phyloP scores from a whole-genome alignment of 2,329 filamentous ascomycete species.

The Penicillium verrucosum region DNA sequence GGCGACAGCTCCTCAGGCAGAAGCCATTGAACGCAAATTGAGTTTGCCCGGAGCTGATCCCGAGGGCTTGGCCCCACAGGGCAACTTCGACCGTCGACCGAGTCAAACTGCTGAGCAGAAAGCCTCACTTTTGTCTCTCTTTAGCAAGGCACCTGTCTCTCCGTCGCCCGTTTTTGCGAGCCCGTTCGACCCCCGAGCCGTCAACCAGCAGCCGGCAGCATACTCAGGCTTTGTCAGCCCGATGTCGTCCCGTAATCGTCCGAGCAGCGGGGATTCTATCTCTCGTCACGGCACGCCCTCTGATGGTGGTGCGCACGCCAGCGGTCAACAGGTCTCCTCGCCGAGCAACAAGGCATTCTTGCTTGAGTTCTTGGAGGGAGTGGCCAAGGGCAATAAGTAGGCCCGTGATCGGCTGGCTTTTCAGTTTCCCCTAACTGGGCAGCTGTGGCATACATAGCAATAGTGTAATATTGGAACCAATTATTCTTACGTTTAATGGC shows the following conservation, averaged over 20 bases:
- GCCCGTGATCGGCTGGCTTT: background rate
- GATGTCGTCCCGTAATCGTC: constrained; percentile 28
- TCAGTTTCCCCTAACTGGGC: background rate
- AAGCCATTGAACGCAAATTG: constrained; percentile 11
- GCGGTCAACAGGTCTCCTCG: constrained; percentile 48
- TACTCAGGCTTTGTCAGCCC: constrained; percentile 30
- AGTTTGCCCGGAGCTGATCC: constrained; percentile 10
- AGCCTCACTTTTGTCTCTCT: constrained; percentile 58
- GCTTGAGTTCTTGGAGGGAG: constrained; percentile 67
- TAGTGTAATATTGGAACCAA: background rate
- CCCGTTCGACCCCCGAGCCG: constrained; percentile 22
- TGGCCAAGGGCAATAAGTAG: constrained; percentile 44
- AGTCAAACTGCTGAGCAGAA: constrained; percentile 47
- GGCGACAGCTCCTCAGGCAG: constrained; percentile 5
- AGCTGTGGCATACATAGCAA: background rate
- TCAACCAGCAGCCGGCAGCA: constrained; percentile 18
- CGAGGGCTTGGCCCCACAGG: constrained; percentile 18
- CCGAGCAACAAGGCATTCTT: constrained; percentile 73
- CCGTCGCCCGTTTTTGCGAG: constrained; percentile 21
- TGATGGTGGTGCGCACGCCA: constrained; percentile 47
- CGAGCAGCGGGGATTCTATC: constrained; percentile 16
- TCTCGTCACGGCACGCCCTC: constrained; percentile 22
- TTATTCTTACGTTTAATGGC: background rate
- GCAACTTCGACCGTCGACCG: constrained; percentile 36
- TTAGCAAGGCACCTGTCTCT: constrained; percentile 49